A percentile compares a stretch with the other conserved stretches of the same genome.
These are phyloP conservation scores for Sugiyamaella smithiae DNA, from an alignment of 805 yeast species.

Conservation along the genomic window DNA sequence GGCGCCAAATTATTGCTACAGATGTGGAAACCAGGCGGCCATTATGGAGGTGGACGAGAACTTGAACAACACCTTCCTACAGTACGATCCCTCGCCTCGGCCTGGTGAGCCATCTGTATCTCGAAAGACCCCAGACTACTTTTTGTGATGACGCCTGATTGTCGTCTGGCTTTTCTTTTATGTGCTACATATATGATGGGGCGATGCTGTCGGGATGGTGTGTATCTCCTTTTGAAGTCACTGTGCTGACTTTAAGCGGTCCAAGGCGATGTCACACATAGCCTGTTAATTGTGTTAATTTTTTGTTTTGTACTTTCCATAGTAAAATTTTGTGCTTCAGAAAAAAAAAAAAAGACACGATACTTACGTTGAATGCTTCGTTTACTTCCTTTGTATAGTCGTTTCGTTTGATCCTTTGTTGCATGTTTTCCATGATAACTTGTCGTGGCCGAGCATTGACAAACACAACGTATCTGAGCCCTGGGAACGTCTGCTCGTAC, in stretches of 20 bases:
- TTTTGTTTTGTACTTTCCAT: constrained; percentile 1
- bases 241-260: too few species aligned
- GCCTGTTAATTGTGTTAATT: constrained; percentile 42
- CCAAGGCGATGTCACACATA: constrained; percentile 88
- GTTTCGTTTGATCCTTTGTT: constrained; percentile 52
- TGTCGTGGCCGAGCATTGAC: constrained; percentile 78
- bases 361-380: constrained; percentile 56
- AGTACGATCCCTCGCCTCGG: constrained; percentile 94
- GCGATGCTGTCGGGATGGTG: too few species aligned
- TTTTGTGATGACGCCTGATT: constrained; percentile 43
- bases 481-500: constrained; percentile 65
- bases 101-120: constrained; percentile 98
- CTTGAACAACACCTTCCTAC: constrained; percentile 78
- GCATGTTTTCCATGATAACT: constrained; percentile 63
- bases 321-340: background rate
- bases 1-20: constrained; percentile 95
- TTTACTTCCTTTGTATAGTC: constrained; percentile 53
- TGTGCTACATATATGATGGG: constrained; percentile 5
- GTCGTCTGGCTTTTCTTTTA: background rate
- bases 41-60: constrained; percentile 97
- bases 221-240: too few species aligned
- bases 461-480: constrained; percentile 81
- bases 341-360: background rate
- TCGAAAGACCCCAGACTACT: constrained; percentile 95
- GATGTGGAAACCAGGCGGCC: constrained; percentile 98